Evolutionary conservation across 192 early-diverging fungal species (phyloP).

Genomic region (Backusella tuberculispora): DNA sequence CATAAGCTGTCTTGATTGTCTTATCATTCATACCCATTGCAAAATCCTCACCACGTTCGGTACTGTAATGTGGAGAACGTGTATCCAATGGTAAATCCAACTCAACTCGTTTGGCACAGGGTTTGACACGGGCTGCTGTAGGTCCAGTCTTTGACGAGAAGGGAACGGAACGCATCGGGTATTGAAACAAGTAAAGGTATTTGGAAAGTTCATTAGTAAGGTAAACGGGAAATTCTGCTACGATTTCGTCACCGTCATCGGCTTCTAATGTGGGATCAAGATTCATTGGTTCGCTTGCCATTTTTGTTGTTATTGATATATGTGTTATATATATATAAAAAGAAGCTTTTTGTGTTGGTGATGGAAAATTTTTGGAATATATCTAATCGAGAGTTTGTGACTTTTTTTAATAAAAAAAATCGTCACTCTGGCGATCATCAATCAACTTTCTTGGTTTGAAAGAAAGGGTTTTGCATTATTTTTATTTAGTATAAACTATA

Average conservation of each 20-base stretch:
- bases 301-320: neutral
- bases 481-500: no score
- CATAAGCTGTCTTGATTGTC: conserved; percentile 65
- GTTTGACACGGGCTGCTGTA: conserved; percentile 78
- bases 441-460: no score
- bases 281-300: conserved; percentile 4
- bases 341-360: no score
- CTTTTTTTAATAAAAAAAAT: no score
- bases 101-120: conserved; percentile 80
- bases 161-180: conserved; percentile 67
- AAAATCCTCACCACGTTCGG: conserved; percentile 75
- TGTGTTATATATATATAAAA: no score
- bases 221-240: conserved; percentile 82
- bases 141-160: conserved; percentile 52
- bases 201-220: conserved; percentile 70
- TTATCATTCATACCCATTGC: conserved; percentile 77
- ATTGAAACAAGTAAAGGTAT: conserved; percentile 82
- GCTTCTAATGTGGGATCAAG: conserved; percentile 12
- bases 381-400: no score
- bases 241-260: conserved; percentile 65
- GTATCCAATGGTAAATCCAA: conserved; percentile 84
- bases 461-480: no score
- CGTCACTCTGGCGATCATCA: no score
- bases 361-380: no score
- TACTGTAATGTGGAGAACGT: conserved; percentile 71